Evolutionary conservation across 169 alveolate species (phyloP), one percentile per base, ranked within the genome.

Genomic region (Plasmodium malariae): DNA sequence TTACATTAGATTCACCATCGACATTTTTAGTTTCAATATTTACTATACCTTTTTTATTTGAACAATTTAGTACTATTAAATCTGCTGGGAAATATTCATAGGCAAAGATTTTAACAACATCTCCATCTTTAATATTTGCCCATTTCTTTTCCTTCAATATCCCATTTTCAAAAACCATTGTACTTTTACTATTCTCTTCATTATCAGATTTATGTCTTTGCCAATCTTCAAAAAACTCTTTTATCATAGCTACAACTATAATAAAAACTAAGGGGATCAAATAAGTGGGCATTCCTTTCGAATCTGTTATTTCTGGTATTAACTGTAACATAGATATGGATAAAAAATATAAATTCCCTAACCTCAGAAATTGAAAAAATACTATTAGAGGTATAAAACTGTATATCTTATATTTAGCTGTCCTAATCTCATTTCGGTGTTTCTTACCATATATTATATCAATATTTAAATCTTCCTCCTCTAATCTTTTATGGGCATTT

Each of bases 1-100:
- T 98, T 51, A 98, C 93, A 88, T 97, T 98, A 21, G 99, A 97
- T 89, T 97, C 99, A 26, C 99, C 99, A 92, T 98, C 99, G 2
- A 95, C 95, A 54, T 92, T 87, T 74, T 86, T 89, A 2, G 96
- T 92, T 91, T 98, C 98, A 36, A 97, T 93, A 70, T 95, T 96
- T 37, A 97, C 95, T 30, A 96, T 94, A 7, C 99, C 99, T 59
- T 96, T 95, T 24, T 94, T 93, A 74, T 96, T 98, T 54, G 97
- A 92, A n/a, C 98, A 95, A 88, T 95, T 92, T 26, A 98, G 90
- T 19, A 98, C 55, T 45, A 98, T 89, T 71, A 98, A 59, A 90
- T 98, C 99, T 0, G 99, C 98, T 6, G 99, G 99, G 74, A 98
- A 97, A 57, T 93, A 89, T 85, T 96, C 97, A 76, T 97, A 97